Evolutionary conservation across 768 basidiomycete genomes (phyloP), one percentile per base, ranked within the genome.

Genomic region (Mrakia blollopis): DNA sequence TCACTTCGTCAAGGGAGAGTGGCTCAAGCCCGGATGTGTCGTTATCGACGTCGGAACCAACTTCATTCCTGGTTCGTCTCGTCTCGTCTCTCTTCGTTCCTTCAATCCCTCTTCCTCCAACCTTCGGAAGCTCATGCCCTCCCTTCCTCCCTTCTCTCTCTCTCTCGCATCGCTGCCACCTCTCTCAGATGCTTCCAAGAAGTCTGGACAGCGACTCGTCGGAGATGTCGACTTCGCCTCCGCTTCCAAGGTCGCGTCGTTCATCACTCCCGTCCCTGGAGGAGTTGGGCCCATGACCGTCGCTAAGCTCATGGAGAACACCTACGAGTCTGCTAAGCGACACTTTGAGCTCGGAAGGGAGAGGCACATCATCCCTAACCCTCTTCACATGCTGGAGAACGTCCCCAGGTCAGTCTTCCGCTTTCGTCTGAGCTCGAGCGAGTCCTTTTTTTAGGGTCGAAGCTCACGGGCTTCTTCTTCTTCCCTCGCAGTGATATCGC

Each of bases 251-350:
- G 89, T 91, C 77, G 96, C 97, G 1, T 92, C 92, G 2, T 85
- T 91, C 84, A 97, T 99, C 81, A 99, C 97, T 0, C 97, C 97
- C 30, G 97, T 99, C 35, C 97, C 97, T 0, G 97, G 97, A 83
- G 97, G 97, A 76, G 97, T 99, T 72, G 97, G 97, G 18, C 97
- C 97, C n/a, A 97, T 98, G 95, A 99, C 97, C 21, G 97, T 99
- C 76, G 97, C 97, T 30, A 87, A 98, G 86, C 89, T 99, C 79
- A 98, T 99, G 95, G 88, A 90, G 81, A 99, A 98, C 85, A 96
- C 95, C 1, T 85, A 93, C 80, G 86, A 87, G 79, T 91, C 93
- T 68, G 94, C 95, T 32, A 88, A 92, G 83, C 89, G 92, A 72
- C 87, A 89, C 71, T 94, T 91, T 88, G 88, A 91, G 79, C 86